Evolutionary conservation across 352 stramenopile species (phyloP).

Genomic region (Phytophthora uliginosa): DNA sequence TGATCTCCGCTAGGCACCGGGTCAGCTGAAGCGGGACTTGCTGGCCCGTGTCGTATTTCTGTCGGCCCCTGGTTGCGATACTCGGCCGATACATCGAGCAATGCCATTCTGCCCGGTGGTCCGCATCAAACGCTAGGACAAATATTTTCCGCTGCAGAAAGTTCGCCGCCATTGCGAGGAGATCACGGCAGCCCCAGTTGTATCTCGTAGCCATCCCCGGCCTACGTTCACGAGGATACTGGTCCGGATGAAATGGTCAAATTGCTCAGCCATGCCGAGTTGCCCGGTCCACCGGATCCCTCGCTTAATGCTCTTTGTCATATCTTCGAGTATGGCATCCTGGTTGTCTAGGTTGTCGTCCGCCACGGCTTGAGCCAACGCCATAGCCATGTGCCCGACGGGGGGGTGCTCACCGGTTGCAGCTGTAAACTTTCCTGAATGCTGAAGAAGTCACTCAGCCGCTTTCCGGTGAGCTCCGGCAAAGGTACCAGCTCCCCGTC

Average conservation of each 20-base stretch:
- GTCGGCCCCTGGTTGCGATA: background rate
- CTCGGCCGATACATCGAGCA: background rate
- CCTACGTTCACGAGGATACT: background rate
- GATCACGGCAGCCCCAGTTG: slow-evolving; percentile 8
- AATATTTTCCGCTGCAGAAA: background rate
- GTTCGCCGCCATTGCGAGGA: background rate
- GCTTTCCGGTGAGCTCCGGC: too few relatives aligned
- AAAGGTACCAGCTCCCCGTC: too few relatives aligned
- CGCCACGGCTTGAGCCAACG: slow-evolving; percentile 1
- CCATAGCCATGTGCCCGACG: slow-evolving; percentile 24
- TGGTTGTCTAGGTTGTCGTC: slow-evolving; percentile 1
- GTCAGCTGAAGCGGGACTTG: background rate
- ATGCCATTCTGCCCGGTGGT: background rate
- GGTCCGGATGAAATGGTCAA: background rate
- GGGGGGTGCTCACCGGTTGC: background rate
- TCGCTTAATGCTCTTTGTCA: background rate
- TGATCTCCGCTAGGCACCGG: background rate
- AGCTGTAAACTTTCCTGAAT: background rate
- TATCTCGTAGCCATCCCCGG: background rate
- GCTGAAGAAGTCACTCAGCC: too few relatives aligned
- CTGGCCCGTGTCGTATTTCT: background rate
- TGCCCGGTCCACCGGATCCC: background rate
- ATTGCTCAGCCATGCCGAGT: slow-evolving; percentile 5
- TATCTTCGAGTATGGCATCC: background rate
- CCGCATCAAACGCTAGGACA: background rate